Conservation (phyloP, 2,329 filamentous ascomycete species). For the Aspergillus chevalieri region DNA sequence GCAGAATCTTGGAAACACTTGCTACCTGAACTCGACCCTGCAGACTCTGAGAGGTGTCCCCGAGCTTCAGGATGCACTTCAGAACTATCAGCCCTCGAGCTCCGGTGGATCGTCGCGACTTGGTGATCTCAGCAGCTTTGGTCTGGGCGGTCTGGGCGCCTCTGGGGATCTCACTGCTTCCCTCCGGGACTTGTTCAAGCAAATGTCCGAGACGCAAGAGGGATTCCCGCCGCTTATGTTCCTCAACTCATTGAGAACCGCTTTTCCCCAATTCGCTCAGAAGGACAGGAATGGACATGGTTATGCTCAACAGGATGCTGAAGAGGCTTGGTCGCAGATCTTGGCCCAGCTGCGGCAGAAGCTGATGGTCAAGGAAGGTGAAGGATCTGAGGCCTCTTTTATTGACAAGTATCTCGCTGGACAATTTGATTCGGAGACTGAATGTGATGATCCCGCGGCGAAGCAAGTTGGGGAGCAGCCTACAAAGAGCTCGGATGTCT, state of each 20-base stretch:
- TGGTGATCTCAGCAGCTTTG: conserved; percentile 47
- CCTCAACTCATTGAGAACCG: conserved; percentile 67
- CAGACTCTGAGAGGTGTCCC: conserved; percentile 84
- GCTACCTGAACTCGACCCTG: conserved; percentile 96
- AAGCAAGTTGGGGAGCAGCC: conserved; percentile 68
- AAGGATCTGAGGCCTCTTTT: conserved; percentile 57
- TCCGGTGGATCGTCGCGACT: conserved; percentile 28
- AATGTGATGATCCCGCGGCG: conserved; percentile 76
- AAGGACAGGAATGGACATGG: conserved; percentile 73
- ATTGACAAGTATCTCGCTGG: conserved; percentile 89
- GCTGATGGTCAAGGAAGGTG: conserved; percentile 57
- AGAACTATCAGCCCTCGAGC: conserved; percentile 50
- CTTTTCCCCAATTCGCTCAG: conserved; percentile 91
- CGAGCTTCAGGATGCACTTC: conserved; percentile 76
- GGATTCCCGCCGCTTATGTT: conserved; percentile 81
- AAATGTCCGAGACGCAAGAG: conserved; percentile 83
- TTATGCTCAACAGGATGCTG: conserved; percentile 96
- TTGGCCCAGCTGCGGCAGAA: conserved; percentile 74
- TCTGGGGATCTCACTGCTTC: conserved; percentile 68
- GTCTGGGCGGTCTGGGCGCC: conserved; percentile 52
- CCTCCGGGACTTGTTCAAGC: conserved; percentile 75
- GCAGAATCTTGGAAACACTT: conserved; percentile 92
- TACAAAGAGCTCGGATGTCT: conserved; percentile 62
- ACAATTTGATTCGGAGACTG: conserved; percentile 67
- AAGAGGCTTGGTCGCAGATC: conserved; percentile 97